Conservation (phyloP, 495 filamentous ascomycete genomes). For the Aspergillus homomorphus region DNA sequence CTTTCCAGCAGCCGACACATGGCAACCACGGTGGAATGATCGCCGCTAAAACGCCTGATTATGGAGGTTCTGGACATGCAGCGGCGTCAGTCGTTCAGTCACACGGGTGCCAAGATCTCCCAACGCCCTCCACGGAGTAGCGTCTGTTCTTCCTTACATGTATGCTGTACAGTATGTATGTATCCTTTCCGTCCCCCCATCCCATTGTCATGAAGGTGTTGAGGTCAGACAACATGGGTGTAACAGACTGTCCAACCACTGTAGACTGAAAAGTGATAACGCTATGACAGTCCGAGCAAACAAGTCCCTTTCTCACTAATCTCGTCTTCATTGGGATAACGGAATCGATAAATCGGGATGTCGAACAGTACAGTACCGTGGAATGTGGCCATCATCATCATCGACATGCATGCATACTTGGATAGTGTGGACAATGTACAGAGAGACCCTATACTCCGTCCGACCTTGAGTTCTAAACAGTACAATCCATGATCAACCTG, state of each 20-base stretch:
- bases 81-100: slow-evolving; percentile 20
- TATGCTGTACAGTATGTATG: background rate
- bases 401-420: slow-evolving; percentile 4
- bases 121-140: background rate
- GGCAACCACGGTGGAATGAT: slow-evolving; percentile 30
- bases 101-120: slow-evolving; percentile 15
- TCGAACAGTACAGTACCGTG: slow-evolving; percentile 12
- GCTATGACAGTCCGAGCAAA: background rate
- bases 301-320: background rate
- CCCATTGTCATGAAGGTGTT: slow-evolving; percentile 8
- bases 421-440: slow-evolving; percentile 10
- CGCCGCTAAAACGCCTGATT: slow-evolving; percentile 22
- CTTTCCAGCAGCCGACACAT: slow-evolving; percentile 25
- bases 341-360: background rate
- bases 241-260: background rate
- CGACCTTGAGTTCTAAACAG: background rate
- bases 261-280: background rate
- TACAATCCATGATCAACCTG: slow-evolving; percentile 2
- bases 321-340: background rate
- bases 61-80: slow-evolving; percentile 16
- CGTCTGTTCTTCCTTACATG: background rate
- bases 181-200: background rate
- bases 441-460: background rate
- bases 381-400: slow-evolving; percentile 16
- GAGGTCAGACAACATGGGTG: slow-evolving; percentile 15